phyloP scores from a whole-genome alignment of 1,284 basidiomycete species.

The Ceratobasidium sp. region DNA sequence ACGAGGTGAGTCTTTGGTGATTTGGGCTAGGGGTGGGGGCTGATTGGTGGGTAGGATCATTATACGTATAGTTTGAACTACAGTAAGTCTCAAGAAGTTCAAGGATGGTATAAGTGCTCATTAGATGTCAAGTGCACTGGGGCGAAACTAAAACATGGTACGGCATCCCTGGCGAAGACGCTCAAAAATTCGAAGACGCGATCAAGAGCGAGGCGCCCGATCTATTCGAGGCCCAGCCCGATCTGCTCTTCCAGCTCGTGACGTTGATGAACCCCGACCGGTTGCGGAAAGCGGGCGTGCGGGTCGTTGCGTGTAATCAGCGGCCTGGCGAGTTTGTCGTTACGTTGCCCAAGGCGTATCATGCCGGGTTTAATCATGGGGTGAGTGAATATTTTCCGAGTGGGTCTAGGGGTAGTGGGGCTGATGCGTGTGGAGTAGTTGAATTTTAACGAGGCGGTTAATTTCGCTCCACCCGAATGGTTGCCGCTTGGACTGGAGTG shows the following conservation, averaged over 20 bases:
- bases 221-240: slow-evolving; percentile 98
- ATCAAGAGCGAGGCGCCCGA: slow-evolving; percentile 97
- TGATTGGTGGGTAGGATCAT: slow-evolving; percentile 76
- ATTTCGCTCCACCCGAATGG: slow-evolving; percentile 99
- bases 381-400: slow-evolving; percentile 65
- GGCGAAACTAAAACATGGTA: slow-evolving; percentile 99
- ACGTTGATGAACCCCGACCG: slow-evolving; percentile 97
- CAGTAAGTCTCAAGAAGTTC: slow-evolving; percentile 70
- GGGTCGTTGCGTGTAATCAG: slow-evolving; percentile 95
- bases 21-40: not conserved
- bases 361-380: slow-evolving; percentile 98
- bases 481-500: slow-evolving; percentile 88
- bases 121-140: slow-evolving; percentile 86
- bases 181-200: slow-evolving; percentile 96
- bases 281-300: slow-evolving; percentile 90
- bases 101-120: slow-evolving; percentile 49
- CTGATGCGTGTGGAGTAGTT: slow-evolving; percentile 67
- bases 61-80: slow-evolving; percentile 97
- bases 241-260: slow-evolving; percentile 96
- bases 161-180: slow-evolving; percentile 94
- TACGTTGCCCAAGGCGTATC: slow-evolving; percentile 98
- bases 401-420: slow-evolving; percentile 46
- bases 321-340: slow-evolving; percentile 97
- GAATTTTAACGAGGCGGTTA: slow-evolving; percentile 99
- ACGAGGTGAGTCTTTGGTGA: slow-evolving; percentile 74